Percentiles rank a stretch among this genome's conserved stretches.
phyloP scores from a whole-genome alignment of 2,329 filamentous ascomycete genomes.

The Drechslerella dactyloides region DNA sequence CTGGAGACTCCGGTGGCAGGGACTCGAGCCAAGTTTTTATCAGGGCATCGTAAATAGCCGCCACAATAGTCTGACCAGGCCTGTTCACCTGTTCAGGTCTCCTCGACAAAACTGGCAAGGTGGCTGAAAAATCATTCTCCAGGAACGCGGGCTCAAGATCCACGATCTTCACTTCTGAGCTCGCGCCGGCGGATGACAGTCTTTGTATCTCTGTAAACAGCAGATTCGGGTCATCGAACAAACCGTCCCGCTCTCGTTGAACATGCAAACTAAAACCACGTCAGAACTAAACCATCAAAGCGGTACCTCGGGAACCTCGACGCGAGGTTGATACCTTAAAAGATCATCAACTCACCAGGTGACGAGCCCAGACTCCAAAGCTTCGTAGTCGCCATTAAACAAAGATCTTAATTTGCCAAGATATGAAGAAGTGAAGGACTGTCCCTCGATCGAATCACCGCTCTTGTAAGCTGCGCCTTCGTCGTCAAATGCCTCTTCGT shows the following conservation, averaged over 20 bases:
- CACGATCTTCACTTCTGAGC: conserved; percentile 9
- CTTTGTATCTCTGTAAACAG: conserved; percentile 12
- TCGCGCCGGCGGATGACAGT: neutral
- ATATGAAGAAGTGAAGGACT: conserved; percentile 15
- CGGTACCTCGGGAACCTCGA: no score
- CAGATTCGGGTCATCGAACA: conserved; percentile 24
- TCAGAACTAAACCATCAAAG: conserved; percentile 9
- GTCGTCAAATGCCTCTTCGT: conserved; percentile 23
- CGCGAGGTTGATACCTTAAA: neutral
- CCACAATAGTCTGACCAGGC: neutral
- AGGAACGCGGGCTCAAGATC: neutral
- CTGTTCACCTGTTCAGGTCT: no score
- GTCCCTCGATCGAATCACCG: neutral
- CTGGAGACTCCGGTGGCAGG: conserved; percentile 16
- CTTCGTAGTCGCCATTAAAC: conserved; percentile 7
- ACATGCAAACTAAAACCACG: conserved; percentile 15
- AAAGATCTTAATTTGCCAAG: conserved; percentile 3
- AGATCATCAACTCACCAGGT: conserved; percentile 14
- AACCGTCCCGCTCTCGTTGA: conserved; percentile 13
- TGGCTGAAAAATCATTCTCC: neutral
- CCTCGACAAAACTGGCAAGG: neutral
- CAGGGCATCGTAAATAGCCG: conserved; percentile 28
- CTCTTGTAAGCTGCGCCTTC: conserved; percentile 19
- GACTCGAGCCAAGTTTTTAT: conserved; percentile 32
- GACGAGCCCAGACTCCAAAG: neutral